phyloP scores from a whole-genome alignment of 2,329 filamentous ascomycete species.

The Cladophialophora exuberans region DNA sequence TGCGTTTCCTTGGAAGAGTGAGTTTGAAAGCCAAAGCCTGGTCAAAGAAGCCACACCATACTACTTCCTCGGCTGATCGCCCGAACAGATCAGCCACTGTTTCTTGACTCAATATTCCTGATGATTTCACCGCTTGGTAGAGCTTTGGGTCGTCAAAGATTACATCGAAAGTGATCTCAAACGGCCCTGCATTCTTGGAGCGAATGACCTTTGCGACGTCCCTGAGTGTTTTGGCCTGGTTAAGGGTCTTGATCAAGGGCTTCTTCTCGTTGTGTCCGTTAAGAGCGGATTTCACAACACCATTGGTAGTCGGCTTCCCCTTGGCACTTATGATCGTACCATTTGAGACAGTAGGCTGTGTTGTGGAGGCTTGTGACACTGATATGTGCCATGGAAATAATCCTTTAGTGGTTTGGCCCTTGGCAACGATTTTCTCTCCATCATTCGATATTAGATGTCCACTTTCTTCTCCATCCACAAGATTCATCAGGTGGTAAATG shows the following conservation, averaged over 20 bases:
- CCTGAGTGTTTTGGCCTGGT: too few species aligned
- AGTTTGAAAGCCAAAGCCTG: neutral
- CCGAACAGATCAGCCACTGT: neutral
- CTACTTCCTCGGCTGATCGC: neutral
- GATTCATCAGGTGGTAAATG: conserved; percentile 54
- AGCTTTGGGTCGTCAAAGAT: neutral
- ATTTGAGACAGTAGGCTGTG: neutral
- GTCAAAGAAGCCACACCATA: conserved; percentile 1
- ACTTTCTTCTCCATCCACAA: conserved; percentile 35
- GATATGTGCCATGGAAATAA: conserved; percentile 1
- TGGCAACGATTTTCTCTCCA: neutral
- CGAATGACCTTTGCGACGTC: conserved; percentile 4
- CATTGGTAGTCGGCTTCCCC: neutral
- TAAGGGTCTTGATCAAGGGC: neutral
- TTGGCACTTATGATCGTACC: neutral
- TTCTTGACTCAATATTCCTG: neutral
- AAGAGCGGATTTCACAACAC: neutral
- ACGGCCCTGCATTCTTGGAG: conserved; percentile 2
- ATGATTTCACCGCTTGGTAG: conserved; percentile 29
- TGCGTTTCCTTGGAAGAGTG: neutral
- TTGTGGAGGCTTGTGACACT: neutral
- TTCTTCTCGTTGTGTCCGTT: neutral
- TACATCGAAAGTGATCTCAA: conserved; percentile 3
- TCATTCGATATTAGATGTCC: neutral
- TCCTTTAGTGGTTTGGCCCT: neutral